Conservation (phyloP, 2,329 filamentous ascomycete genomes). For the Aspergillus candidus region DNA sequence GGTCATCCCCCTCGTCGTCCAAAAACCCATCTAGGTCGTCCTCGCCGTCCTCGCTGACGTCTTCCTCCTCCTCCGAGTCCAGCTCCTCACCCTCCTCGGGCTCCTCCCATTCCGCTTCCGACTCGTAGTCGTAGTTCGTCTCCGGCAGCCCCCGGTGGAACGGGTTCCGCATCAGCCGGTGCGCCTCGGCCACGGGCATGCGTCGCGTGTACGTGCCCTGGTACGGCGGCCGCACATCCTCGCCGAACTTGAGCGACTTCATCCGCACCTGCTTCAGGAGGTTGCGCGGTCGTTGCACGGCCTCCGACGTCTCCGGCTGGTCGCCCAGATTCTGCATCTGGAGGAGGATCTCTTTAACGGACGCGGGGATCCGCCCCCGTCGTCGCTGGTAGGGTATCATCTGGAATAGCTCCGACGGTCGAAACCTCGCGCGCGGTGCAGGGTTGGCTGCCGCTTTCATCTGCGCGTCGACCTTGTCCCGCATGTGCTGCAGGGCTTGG, state of each 20-base stretch:
- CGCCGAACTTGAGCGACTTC: conserved; percentile 55
- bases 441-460: conserved; percentile 16
- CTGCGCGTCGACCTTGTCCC: conserved; percentile 44
- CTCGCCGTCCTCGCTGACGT: conserved; percentile 59
- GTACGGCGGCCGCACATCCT: conserved; percentile 59
- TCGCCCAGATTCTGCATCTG: conserved; percentile 46
- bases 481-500: conserved; percentile 50
- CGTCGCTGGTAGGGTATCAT: conserved; percentile 34
- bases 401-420: conserved; percentile 32
- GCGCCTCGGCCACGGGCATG: conserved; percentile 34
- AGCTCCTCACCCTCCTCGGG: conserved; percentile 67
- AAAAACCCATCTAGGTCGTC: conserved; percentile 87
- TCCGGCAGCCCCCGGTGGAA: conserved; percentile 47
- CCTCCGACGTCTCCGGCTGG: conserved; percentile 17
- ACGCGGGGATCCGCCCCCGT: conserved; percentile 25
- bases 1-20: conserved; percentile 71
- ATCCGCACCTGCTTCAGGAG: conserved; percentile 46
- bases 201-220: conserved; percentile 55
- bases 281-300: conserved; percentile 30
- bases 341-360: conserved; percentile 58
- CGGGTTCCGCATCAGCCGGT: conserved; percentile 50
- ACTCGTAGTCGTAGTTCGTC: conserved; percentile 60
- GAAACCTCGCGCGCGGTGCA: conserved; percentile 17
- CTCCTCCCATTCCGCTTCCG: conserved; percentile 61
- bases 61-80: conserved; percentile 58